Evolutionary conservation across 192 early-diverging fungal genomes (phyloP).

Genomic region (Globomyces pollinis-pini): DNA sequence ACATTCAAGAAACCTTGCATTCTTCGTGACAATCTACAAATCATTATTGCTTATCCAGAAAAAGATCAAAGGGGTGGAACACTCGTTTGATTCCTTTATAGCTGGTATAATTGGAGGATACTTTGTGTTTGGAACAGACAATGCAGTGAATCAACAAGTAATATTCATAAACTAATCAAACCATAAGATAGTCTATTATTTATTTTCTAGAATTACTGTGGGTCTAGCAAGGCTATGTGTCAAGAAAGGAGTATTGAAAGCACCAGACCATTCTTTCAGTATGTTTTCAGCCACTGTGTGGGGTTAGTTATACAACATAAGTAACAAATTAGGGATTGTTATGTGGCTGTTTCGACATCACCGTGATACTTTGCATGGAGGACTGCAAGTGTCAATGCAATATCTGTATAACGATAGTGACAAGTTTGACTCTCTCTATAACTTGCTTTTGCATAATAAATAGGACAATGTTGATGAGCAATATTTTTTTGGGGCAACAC

Average conservation of each 20-base stretch:
- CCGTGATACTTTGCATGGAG: slow-evolving; percentile 78
- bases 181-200: slow-evolving; percentile 86
- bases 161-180: not conserved
- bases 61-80: slow-evolving; percentile 61
- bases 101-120: slow-evolving; percentile 89
- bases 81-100: slow-evolving; percentile 71
- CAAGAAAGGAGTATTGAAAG: slow-evolving; percentile 60
- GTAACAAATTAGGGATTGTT: slow-evolving; percentile 57
- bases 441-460: slow-evolving; percentile 1
- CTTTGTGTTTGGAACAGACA: slow-evolving; percentile 91
- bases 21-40: slow-evolving; percentile 94
- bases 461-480: no score
- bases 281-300: slow-evolving; percentile 90
- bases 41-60: slow-evolving; percentile 72
- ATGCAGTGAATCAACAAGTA: slow-evolving; percentile 93
- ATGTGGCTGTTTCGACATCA: slow-evolving; percentile 94
- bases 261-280: slow-evolving; percentile 73
- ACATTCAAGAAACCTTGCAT: slow-evolving; percentile 81
- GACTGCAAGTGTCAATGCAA: slow-evolving; percentile 89
- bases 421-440: slow-evolving; percentile 39
- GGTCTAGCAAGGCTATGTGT: slow-evolving; percentile 77
- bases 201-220: slow-evolving; percentile 86
- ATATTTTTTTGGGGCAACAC: no score
- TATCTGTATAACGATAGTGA: slow-evolving; percentile 90
- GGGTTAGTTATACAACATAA: slow-evolving; percentile 50